A percentile compares a stretch with the other conserved stretches of the same genome.
Evolutionary conservation across 306 rosid species (phyloP).

Genomic region (Boehmeria nivea): DNA sequence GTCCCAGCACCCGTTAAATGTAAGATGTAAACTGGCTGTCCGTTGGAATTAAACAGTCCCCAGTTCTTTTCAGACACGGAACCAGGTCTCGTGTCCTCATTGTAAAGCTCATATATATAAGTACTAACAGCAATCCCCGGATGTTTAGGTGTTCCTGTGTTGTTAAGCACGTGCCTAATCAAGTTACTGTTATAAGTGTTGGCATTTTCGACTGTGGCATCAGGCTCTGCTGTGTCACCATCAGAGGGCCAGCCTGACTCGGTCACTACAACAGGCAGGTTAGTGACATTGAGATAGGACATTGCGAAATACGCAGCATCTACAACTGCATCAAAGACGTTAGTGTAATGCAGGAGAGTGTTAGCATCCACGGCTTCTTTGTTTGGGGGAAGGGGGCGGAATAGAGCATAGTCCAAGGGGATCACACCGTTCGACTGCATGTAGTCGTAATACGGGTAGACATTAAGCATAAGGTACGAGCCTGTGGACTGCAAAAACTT

Average conservation of each 20-base stretch:
- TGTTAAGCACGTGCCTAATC: slow-evolving; percentile 78
- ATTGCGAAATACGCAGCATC: slow-evolving; percentile 94
- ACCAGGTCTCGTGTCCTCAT: slow-evolving; percentile 82
- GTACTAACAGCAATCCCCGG: slow-evolving; percentile 88
- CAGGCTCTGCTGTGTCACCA: slow-evolving; percentile 70
- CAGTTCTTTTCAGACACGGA: slow-evolving; percentile 75
- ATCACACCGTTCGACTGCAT: slow-evolving; percentile 70
- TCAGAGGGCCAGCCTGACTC: slow-evolving; percentile 97
- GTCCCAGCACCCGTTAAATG: slow-evolving; percentile 83
- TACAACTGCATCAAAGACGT: slow-evolving; percentile 87
- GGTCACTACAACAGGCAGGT: slow-evolving; percentile 68
- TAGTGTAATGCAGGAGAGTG: slow-evolving; percentile 86
- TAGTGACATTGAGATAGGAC: slow-evolving; percentile 74
- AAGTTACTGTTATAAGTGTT: slow-evolving; percentile 92
- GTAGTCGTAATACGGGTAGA: slow-evolving; percentile 90
- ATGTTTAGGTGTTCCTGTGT: slow-evolving; percentile 90
- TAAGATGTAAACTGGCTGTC: slow-evolving; percentile 66
- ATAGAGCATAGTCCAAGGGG: slow-evolving; percentile 89
- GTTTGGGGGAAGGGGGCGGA: slow-evolving; percentile 92
- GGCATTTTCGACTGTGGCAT: slow-evolving; percentile 75
- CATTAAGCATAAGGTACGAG: slow-evolving; percentile 81
- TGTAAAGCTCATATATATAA: slow-evolving; percentile 83
- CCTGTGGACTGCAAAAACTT: slow-evolving; percentile 75
- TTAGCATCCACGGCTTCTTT: slow-evolving; percentile 92
- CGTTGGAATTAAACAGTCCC: slow-evolving; percentile 73